phyloP scores from a whole-genome alignment of 257 asterid genomes.

The Nicotiana undulata region DNA sequence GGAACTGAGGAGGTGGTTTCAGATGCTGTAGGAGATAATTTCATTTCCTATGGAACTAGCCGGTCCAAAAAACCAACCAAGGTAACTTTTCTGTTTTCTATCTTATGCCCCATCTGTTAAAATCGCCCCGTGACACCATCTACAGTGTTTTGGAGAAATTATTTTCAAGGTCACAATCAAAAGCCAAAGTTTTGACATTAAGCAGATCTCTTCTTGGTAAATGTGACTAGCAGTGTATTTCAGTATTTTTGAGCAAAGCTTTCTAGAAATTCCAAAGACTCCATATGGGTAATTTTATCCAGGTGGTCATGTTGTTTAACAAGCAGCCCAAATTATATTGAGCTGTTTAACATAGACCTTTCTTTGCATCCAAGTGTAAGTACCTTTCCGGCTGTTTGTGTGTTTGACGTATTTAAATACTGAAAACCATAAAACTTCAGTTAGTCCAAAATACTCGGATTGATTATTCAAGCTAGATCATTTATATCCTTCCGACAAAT shows the following conservation, averaged over 20 bases:
- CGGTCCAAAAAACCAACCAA: conserved; percentile 57
- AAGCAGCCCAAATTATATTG: neutral
- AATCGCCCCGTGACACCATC: neutral
- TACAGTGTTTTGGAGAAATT: neutral
- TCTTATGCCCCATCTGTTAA: neutral
- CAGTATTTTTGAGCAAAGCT: neutral
- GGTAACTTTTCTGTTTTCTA: conserved; percentile 34
- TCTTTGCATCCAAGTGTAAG: neutral
- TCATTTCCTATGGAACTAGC: conserved; percentile 54
- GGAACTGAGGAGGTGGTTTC: conserved; percentile 98
- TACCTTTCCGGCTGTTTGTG: neutral
- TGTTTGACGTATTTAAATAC: neutral
- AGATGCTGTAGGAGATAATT: conserved; percentile 81
- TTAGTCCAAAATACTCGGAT: neutral
- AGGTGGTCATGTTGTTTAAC: neutral
- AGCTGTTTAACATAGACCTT: neutral
- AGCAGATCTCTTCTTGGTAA: neutral
- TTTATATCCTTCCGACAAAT: neutral
- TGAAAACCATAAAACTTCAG: neutral
- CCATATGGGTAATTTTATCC: neutral
- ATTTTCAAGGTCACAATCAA: neutral
- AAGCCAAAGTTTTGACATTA: neutral
- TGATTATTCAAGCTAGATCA: neutral
- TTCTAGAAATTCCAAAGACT: neutral
- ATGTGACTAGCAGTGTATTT: neutral